Conservation (phyloP, 2,329 filamentous ascomycete species). For the Aspergillus sp. region DNA sequence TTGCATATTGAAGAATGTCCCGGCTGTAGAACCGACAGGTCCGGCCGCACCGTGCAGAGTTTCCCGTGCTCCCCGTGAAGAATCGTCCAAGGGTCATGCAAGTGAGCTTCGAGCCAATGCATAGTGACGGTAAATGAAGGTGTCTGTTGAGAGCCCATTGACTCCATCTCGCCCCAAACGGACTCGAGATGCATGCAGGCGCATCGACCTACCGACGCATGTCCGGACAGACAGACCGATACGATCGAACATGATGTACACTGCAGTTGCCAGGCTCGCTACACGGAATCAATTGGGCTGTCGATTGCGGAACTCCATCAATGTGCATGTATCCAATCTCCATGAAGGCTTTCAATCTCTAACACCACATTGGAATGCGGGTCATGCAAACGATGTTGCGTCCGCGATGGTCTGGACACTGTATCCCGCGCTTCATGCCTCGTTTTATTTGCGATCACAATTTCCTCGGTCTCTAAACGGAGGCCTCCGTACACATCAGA, state of each 20-base stretch:
- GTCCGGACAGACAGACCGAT: not conserved
- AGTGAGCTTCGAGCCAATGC: not conserved
- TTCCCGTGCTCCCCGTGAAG: constrained; percentile 6
- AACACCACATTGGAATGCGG: constrained; percentile 5
- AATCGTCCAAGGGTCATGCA: not conserved
- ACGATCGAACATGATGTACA: not conserved
- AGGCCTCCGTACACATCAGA: not conserved
- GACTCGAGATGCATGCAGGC: not conserved
- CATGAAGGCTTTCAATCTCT: not conserved
- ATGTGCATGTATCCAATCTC: not conserved
- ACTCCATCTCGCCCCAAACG: not conserved
- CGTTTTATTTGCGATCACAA: not conserved
- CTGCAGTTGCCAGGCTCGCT: not conserved
- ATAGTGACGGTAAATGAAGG: not conserved
- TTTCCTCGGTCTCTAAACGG: not conserved
- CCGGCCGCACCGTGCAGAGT: constrained; percentile 2
- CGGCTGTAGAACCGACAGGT: not conserved
- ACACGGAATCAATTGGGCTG: not conserved
- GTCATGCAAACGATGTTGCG: not conserved
- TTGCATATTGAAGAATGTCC: constrained; percentile 9
- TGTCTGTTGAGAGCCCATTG: not conserved
- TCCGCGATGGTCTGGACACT: not conserved
- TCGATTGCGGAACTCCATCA: not conserved
- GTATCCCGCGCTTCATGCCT: not conserved
- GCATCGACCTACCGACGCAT: not conserved